Evolutionary conservation across 1,284 basidiomycete genomes (phyloP).

Genomic region (Rhodotorula sp.): DNA sequence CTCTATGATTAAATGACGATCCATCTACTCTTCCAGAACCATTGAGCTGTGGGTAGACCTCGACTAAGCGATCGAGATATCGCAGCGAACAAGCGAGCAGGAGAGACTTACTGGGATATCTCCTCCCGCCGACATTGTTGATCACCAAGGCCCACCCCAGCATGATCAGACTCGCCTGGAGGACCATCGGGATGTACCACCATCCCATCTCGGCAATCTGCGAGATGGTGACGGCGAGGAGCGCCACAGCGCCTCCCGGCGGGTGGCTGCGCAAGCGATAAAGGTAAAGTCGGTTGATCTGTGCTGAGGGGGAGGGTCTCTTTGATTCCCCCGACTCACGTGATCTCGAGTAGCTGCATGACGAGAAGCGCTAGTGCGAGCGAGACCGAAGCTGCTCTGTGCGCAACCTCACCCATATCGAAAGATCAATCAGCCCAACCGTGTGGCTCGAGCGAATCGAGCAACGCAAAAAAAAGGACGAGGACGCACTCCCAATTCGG

Average conservation of each 20-base stretch:
- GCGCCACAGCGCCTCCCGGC: slow-evolving; percentile 43
- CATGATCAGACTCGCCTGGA: slow-evolving; percentile 34
- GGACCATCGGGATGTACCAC: slow-evolving; percentile 34
- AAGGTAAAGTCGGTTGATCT: background rate
- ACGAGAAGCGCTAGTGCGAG: slow-evolving; percentile 35
- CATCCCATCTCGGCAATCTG: slow-evolving; percentile 22
- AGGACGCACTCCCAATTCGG: slow-evolving; percentile 38
- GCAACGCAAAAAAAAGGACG: background rate
- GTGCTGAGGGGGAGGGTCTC: background rate
- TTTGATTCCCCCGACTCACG: background rate
- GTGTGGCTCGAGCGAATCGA: background rate
- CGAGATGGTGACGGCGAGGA: slow-evolving; percentile 40
- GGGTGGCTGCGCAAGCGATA: slow-evolving; percentile 32
- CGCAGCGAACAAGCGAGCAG: background rate
- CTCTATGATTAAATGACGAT: slow-evolving; percentile 1
- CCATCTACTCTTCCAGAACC: slow-evolving; percentile 17
- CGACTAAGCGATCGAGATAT: too few species aligned
- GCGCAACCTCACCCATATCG: too few species aligned
- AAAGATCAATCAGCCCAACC: too few species aligned
- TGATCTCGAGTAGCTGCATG: slow-evolving; percentile 45
- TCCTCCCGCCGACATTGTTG: slow-evolving; percentile 42
- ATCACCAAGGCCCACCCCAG: slow-evolving; percentile 45
- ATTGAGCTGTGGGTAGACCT: background rate
- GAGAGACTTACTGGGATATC: slow-evolving; percentile 24
- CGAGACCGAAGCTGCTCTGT: slow-evolving; percentile 23